phyloP scores from a whole-genome alignment of 306 rosid genomes.

The Glycine tomentella region DNA sequence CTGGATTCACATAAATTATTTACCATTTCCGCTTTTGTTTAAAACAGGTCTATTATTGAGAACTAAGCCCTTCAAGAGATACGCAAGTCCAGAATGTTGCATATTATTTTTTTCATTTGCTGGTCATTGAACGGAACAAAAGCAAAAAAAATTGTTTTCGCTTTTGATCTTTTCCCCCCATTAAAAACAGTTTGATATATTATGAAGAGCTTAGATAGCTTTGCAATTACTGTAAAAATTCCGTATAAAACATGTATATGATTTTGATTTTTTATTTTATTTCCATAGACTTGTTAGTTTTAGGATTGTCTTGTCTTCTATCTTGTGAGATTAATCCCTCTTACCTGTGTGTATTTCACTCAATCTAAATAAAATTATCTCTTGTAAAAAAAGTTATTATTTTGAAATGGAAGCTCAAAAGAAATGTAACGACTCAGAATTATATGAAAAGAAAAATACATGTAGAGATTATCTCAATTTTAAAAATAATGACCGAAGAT shows the following conservation, averaged over 20 bases:
- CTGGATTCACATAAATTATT: constrained; percentile 19
- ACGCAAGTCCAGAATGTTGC: constrained; percentile 39
- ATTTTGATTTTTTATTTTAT: not conserved
- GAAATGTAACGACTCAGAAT: no score
- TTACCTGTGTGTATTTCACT: no score
- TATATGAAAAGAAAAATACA: no score
- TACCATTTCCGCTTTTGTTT: constrained; percentile 32
- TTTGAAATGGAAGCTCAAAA: no score
- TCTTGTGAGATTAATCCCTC: no score
- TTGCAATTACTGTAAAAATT: constrained; percentile 20
- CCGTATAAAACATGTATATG: not conserved
- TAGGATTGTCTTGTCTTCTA: not conserved
- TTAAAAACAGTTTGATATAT: not conserved
- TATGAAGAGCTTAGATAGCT: not conserved
- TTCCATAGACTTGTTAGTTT: not conserved
- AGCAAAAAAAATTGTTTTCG: not conserved
- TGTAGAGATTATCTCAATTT: no score
- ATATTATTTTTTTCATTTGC: not conserved
- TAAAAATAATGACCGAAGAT: no score
- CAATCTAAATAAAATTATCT: no score
- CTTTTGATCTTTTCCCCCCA: not conserved
- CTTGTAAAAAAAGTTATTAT: no score
- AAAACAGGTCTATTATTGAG: constrained; percentile 58
- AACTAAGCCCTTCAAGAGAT: constrained; percentile 46
- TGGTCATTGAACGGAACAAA: not conserved